Percentiles rank a stretch among this genome's conserved stretches.
Conservation (phyloP, 352 stramenopile genomes). For the Phytophthora kernoviae region DNA sequence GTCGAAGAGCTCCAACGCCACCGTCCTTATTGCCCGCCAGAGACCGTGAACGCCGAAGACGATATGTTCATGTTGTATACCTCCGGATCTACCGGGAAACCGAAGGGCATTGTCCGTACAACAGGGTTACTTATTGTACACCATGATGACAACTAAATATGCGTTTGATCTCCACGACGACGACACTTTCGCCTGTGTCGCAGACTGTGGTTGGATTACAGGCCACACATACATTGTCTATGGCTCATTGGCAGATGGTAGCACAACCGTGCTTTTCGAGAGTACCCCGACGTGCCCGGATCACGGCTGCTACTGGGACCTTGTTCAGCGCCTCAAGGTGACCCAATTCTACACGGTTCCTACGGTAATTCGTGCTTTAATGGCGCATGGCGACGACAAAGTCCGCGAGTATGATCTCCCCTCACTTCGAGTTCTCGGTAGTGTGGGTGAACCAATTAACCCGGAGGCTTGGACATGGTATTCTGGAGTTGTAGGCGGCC, state of each 20-base stretch:
- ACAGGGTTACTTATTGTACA: constrained; percentile 95
- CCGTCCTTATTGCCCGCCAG: constrained; percentile 93
- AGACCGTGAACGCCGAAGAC: constrained; percentile 92
- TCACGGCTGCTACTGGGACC: constrained; percentile 94
- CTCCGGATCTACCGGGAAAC: constrained; percentile 14
- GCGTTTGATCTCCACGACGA: constrained; percentile 92
- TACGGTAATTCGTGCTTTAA: constrained; percentile 80
- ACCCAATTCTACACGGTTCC: constrained; percentile 17
- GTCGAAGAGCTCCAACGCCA: constrained; percentile 82
- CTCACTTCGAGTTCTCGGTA: constrained; percentile 93
- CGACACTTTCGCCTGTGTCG: constrained; percentile 94
- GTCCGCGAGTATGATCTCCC: constrained; percentile 95
- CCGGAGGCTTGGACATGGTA: constrained; percentile 96
- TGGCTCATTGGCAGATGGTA: constrained; percentile 94
- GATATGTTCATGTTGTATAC: constrained; percentile 28
- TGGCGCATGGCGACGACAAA: constrained; percentile 92
- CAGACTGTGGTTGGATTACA: constrained; percentile 96
- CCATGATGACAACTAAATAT: constrained; percentile 92
- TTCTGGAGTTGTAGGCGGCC: constrained; percentile 87
- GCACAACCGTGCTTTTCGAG: constrained; percentile 98
- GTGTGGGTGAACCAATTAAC: constrained; percentile 98
- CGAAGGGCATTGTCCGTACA: constrained; percentile 29
- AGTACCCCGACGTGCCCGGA: constrained; percentile 96
- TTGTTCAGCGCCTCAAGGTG: constrained; percentile 57
- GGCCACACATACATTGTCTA: constrained; percentile 97